Percentiles rank a stretch among this genome's conserved stretches.
Evolutionary conservation across 2,329 filamentous ascomycete species (phyloP).

Genomic region (Aureobasidium sp.): DNA sequence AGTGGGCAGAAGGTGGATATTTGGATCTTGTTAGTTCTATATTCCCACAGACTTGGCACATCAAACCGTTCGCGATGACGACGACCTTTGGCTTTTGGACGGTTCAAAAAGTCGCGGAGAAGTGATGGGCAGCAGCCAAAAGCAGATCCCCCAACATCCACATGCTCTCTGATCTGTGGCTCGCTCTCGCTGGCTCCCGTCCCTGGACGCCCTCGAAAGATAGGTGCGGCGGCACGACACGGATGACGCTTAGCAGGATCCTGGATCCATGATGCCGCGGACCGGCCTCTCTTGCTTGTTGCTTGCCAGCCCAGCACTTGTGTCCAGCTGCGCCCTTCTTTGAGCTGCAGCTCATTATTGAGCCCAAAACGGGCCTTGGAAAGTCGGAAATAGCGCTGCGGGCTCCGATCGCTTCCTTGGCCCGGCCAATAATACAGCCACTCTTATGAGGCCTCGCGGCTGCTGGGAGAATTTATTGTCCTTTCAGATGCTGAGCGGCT

Average conservation of each 20-base stretch:
- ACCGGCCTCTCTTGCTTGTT: not conserved
- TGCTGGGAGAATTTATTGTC: not conserved
- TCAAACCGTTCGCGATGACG: constrained; percentile 7
- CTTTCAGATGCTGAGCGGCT: not conserved
- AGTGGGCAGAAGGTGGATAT: not conserved
- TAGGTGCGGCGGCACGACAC: not conserved
- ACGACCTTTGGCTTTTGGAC: not conserved
- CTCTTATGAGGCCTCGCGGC: constrained; percentile 3
- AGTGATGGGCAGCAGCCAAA: not conserved
- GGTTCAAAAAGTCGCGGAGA: constrained; percentile 4
- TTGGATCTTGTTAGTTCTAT: not conserved
- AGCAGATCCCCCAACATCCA: constrained; percentile 1
- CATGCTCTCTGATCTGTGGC: not conserved
- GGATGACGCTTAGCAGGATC: not conserved
- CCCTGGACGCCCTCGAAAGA: not conserved
- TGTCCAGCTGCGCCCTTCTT: constrained; percentile 1
- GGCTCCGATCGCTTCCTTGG: constrained; percentile 1
- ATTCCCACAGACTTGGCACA: not conserved
- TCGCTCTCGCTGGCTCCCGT: too few species aligned
- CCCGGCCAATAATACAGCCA: constrained; percentile 3
- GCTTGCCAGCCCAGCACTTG: not conserved
- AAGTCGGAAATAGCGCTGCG: not conserved
- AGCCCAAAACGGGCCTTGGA: not conserved
- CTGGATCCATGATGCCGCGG: not conserved
- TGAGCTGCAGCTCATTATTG: constrained; percentile 1